Base-by-base conservation (phyloP, 148 eudicot species). In the Rhododendron ferrugineum region DNA sequence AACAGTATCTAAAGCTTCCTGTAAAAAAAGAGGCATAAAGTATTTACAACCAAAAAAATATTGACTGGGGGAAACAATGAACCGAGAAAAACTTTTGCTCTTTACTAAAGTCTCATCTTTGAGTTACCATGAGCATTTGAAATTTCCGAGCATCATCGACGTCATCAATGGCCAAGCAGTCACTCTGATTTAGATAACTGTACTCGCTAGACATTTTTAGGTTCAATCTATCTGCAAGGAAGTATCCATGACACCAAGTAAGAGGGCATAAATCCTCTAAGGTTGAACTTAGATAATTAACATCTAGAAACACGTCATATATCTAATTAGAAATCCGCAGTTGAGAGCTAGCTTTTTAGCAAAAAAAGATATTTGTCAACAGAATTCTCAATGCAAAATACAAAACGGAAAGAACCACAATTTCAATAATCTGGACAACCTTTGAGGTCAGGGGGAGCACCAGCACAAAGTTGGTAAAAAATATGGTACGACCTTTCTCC, bases 401-500 rank as follows among this genome's bases (percentile, higher is more conserved):
- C 42, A 42, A 79, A 36, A 78, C 14, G 37, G 6, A 80, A 62
- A 15, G 34, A 84, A 54, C 75, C 5, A 52, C 23, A 73, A 54
- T 36, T 36, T n/a, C 42, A 52, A 76, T 9, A 85, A 83, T 46
- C 49, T 73, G 75, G 81, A 93, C 95, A 83, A 97, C 99, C 99
- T 95, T 92, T 91, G 82, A 97, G 92, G 85, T 75, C 90, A 87
- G 98, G 87, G 84, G 99, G 87, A 85, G 96, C 98, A 58, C 99
- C 99, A 79, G 96, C 92, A 85, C 99, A 97, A 56, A 97, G 98
- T 88, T 94, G 99, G 88, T 97, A 97, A 86, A 97, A 95, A 58
- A 95, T 88, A 86, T 97, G 99, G 91, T 94, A 97, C 7, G 99
- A 95, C 90, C 99, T 92, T 85, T 97, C 98, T 47, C 96, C 98